These are phyloP conservation scores for Lentinula sp. DNA, from an alignment of 768 basidiomycete species.

Conservation along the genomic window DNA sequence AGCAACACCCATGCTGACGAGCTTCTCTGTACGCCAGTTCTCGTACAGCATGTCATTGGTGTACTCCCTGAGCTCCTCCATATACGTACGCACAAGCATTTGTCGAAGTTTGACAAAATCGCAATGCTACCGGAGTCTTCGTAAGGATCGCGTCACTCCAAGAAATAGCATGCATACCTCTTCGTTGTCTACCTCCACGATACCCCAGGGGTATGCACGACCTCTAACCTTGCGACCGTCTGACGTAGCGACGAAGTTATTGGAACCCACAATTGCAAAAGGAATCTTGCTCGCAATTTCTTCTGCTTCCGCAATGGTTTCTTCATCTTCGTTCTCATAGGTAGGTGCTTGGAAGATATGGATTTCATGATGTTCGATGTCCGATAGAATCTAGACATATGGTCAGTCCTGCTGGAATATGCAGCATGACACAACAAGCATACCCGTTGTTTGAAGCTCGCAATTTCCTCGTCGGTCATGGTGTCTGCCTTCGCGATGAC, in stretches of 20 bases:
- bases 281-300: slow-evolving; percentile 98
- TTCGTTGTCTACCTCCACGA: slow-evolving; percentile 99
- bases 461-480: slow-evolving; percentile 92
- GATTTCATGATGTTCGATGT: slow-evolving; percentile 93
- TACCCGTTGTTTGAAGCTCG: slow-evolving; percentile 89
- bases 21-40: slow-evolving; percentile 96
- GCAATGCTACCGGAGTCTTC: slow-evolving; percentile 48
- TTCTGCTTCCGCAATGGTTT: slow-evolving; percentile 94
- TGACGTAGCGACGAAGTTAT: slow-evolving; percentile 70
- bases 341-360: slow-evolving; percentile 97
- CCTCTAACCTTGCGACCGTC: slow-evolving; percentile 94
- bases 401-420: background rate
- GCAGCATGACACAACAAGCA: background rate
- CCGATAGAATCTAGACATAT: slow-evolving; percentile 67
- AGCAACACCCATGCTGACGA: slow-evolving; percentile 94
- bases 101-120: slow-evolving; percentile 99
- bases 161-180: slow-evolving; percentile 26
- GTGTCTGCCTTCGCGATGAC: slow-evolving; percentile 99
- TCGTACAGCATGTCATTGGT: slow-evolving; percentile 96
- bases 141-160: background rate
- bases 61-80: slow-evolving; percentile 98
- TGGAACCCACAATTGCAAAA: slow-evolving; percentile 96
- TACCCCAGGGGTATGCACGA: slow-evolving; percentile 96
- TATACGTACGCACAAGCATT: slow-evolving; percentile 98
- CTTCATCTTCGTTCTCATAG: slow-evolving; percentile 98